Conservation (phyloP, 2,329 filamentous ascomycete species). For the Nothopassalora personata region DNA sequence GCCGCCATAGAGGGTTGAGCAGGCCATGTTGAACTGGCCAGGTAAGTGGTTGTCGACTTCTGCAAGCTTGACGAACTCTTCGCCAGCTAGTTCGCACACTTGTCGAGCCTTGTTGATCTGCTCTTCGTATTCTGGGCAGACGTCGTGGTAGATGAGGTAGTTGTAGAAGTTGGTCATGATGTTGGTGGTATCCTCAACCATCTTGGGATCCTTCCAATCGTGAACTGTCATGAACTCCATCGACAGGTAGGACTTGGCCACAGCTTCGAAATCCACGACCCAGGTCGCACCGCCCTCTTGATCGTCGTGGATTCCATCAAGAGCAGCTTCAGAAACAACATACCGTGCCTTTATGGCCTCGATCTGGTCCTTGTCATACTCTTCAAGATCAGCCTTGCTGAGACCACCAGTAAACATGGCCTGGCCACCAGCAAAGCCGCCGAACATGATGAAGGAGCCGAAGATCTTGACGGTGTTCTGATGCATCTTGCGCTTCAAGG, state of each 20-base stretch:
- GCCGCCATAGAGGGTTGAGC: constrained; percentile 62
- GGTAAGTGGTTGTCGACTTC: constrained; percentile 55
- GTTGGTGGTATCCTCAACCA: constrained; percentile 55
- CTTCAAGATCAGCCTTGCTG: constrained; percentile 23
- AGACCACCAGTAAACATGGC: constrained; percentile 57
- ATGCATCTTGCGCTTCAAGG: constrained; percentile 68
- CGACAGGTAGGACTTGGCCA: constrained; percentile 69
- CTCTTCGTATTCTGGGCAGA: constrained; percentile 71
- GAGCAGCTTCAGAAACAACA: constrained; percentile 44
- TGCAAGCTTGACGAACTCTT: constrained; percentile 60
- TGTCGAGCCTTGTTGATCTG: constrained; percentile 62
- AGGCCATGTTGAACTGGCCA: constrained; percentile 74
- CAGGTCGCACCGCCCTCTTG: constrained; percentile 48
- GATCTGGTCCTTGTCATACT: constrained; percentile 51
- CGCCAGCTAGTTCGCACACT: constrained; percentile 61
- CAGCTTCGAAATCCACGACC: constrained; percentile 72
- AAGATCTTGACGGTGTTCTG: constrained; percentile 60
- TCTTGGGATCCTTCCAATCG: constrained; percentile 49
- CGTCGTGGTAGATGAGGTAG: constrained; percentile 77
- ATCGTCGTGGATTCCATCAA: constrained; percentile 41
- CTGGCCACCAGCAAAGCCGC: constrained; percentile 64
- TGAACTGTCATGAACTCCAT: constrained; percentile 38
- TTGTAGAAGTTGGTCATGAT: constrained; percentile 82
- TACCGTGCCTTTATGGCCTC: constrained; percentile 49
- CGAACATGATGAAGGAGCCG: constrained; percentile 73